Conservation (phyloP, 495 filamentous ascomycete species). For the Bombardia bombarda region DNA sequence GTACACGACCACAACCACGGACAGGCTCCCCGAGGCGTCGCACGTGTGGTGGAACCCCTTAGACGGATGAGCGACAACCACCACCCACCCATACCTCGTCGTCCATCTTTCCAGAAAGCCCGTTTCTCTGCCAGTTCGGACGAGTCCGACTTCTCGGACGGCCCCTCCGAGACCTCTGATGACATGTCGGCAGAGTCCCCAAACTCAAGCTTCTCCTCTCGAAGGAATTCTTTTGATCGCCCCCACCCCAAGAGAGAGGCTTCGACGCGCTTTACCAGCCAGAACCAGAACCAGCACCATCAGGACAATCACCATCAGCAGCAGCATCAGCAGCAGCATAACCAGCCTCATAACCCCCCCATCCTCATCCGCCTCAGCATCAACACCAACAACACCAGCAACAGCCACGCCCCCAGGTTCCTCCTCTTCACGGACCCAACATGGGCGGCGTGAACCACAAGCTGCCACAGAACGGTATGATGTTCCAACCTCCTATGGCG, state of each 20-base stretch:
- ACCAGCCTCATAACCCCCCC: no score
- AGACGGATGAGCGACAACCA: not conserved
- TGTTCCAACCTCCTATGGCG: no score
- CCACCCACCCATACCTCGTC: not conserved
- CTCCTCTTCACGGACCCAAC: no score
- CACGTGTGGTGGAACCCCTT: not conserved
- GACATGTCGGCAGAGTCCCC: slow-evolving; percentile 2
- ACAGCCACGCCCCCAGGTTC: no score
- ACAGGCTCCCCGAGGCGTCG: not conserved
- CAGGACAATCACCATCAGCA: no score
- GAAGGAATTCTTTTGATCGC: not conserved
- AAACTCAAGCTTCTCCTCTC: not conserved
- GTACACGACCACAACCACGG: not conserved
- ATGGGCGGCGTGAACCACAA: no score
- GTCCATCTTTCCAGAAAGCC: no score
- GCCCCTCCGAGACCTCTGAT: slow-evolving; percentile 1
- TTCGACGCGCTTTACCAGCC: slow-evolving; percentile 5
- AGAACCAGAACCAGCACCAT: not conserved
- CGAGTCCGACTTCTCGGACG: slow-evolving; percentile 3
- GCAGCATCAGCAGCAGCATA: no score
- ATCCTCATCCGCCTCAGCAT: no score
- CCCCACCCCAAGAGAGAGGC: not conserved
- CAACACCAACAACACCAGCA: no score
- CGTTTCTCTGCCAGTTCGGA: slow-evolving; percentile 2
- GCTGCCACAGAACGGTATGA: no score